These are phyloP conservation scores for Trichoderma sp. DNA, from an alignment of 2,329 filamentous ascomycete genomes.

Conservation along the genomic window DNA sequence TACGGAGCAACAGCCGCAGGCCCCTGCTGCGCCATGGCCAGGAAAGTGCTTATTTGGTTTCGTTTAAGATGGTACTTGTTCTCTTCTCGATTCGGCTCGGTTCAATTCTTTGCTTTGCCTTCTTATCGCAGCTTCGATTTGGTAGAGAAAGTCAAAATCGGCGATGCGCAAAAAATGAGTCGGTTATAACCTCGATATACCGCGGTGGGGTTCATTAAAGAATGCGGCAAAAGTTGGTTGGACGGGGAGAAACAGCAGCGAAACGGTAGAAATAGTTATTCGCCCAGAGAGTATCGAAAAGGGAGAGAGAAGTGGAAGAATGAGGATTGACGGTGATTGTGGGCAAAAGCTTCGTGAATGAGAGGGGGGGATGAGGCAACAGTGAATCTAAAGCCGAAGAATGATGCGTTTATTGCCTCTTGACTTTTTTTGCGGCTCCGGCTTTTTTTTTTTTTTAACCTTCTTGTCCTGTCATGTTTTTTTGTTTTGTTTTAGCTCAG, in stretches of 20 bases:
- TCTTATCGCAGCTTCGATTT: neutral
- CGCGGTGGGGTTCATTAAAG: neutral
- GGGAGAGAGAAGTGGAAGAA: neutral
- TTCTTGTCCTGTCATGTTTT: neutral
- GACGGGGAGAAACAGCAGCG: too few relatives aligned
- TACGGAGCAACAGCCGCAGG: conserved; percentile 23
- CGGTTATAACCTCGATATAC: neutral
- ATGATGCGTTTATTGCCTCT: conserved; percentile 12
- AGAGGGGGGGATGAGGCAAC: neutral
- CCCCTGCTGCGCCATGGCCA: conserved; percentile 14
- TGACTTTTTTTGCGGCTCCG: neutral
- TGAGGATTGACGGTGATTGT: neutral
- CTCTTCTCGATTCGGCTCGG: neutral
- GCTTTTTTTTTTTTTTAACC: neutral
- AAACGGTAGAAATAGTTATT: neutral
- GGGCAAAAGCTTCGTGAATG: neutral
- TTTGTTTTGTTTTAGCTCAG: conserved; percentile 1
- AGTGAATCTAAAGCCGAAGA: neutral
- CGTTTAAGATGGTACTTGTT: neutral
- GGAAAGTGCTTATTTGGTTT: neutral
- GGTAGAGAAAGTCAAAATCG: neutral
- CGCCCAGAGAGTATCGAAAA: neutral
- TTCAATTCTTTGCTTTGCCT: neutral
- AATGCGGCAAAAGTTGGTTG: neutral
- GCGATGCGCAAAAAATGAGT: neutral